Base-by-base conservation (phyloP, 352 stramenopile genomes). In the Hyaloperonospora brassicae region DNA sequence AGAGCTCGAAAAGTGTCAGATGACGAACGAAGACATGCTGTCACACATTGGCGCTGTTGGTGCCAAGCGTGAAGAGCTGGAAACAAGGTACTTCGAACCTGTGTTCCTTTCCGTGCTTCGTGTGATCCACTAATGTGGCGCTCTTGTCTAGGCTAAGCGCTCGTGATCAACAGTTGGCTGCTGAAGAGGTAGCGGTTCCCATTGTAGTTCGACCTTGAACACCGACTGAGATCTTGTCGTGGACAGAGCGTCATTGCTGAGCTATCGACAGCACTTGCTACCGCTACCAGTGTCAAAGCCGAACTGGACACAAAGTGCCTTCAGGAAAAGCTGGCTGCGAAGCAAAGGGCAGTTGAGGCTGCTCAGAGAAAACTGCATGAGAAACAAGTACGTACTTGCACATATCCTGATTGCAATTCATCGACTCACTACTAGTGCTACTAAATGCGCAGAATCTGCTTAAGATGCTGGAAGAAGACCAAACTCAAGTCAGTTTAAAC, bases 1-100 rank as follows among this genome's bases (percentile, higher is more conserved):
- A 80, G 71, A 80, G 50, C 54, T 80, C 8, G 71, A 80, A 55
- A 63, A 57, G 50, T 47, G 49, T 43, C 71, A 77, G 25, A 80
- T 80, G 71, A 54, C 57, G n/a, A 80, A 76, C 40, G 71, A 80
- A 48, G 71, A 80, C 22, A 46, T 51, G 1, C 51, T 73, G 24
- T 80, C 71, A 24, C 49, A 45, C n/a, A 62, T 76, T 5, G 57
- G 61, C 23, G 55, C 39, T 22, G 52, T 73, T 14, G 53, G 47
- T n/a, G 21, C 23, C 2, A 61, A 69, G 41, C 68, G 70, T 30
- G 55, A 69, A 42, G 43, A 50, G 12, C 53, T 77, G 17, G 68
- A 73, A 54, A 40, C 52, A 38, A 73, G 36, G 71, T 80, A 50
- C 10, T 31, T 34, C 3, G 7, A 4, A 38, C 27, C 49, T 36